phyloP scores from a whole-genome alignment of 2,329 filamentous ascomycete species.

The Cucurbitaria berberidis region DNA sequence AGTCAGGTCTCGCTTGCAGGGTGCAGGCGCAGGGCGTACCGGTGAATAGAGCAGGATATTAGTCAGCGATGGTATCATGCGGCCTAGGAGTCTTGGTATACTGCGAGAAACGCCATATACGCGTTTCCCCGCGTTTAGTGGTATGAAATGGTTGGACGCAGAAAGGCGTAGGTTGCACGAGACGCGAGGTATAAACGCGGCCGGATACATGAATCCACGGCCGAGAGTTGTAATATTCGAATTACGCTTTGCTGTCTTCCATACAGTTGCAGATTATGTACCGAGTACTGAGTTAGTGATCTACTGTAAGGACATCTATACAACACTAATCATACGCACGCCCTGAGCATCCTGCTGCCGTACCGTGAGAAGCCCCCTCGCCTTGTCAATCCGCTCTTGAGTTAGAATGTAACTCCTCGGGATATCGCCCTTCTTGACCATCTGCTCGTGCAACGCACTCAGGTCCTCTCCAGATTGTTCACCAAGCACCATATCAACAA shows the following conservation, averaged over 20 bases:
- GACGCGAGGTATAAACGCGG: neutral
- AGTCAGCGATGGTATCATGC: slow-evolving; percentile 7
- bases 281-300: neutral
- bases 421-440: slow-evolving; percentile 44
- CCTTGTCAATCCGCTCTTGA: slow-evolving; percentile 42
- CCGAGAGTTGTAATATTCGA: neutral
- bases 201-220: neutral
- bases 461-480: slow-evolving; percentile 45
- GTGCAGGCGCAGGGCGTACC: neutral
- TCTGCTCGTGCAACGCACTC: slow-evolving; percentile 28
- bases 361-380: slow-evolving; percentile 42
- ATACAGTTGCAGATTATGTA: no score
- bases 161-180: neutral
- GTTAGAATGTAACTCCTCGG: slow-evolving; percentile 49
- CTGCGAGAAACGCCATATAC: slow-evolving; percentile 9
- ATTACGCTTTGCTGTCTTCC: neutral
- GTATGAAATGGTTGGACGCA: neutral
- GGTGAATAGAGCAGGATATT: slow-evolving; percentile 2
- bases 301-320: slow-evolving; percentile 2
- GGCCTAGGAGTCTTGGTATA: slow-evolving; percentile 1
- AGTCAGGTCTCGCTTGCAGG: neutral
- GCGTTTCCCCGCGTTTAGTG: neutral
- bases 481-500: slow-evolving; percentile 64
- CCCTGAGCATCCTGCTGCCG: slow-evolving; percentile 40
- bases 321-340: slow-evolving; percentile 33